Base-by-base conservation (phyloP, 2,329 filamentous ascomycete genomes). In the Sporothrix mexicana region DNA sequence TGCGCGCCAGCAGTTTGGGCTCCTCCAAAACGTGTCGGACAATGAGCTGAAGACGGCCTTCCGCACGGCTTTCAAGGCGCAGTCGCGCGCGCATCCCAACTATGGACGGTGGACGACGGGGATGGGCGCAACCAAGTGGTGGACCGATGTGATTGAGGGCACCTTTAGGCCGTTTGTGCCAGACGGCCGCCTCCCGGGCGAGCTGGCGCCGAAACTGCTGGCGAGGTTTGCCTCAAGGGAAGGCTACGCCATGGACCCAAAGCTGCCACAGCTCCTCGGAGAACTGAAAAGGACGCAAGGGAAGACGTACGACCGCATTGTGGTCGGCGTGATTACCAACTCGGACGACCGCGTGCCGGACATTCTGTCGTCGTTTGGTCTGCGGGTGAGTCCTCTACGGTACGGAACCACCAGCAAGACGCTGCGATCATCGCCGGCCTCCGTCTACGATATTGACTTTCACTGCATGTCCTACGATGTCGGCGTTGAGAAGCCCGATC, bases 381-480 rank as follows among this genome's bases (percentile, higher is more conserved):
- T 91, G 41, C 78, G 77, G 2, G 81, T 90, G 2, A 83, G 82
- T 70, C 80, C 82, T 0, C 55, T 80, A 47, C 79, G 81, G 10
- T 79, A 79, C 51, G 30, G 41, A 10, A 47, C n/a, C 5, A 8
- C 43, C 7, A 36, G 15, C 6, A 20, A 0, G 36, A 15, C 20
- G 36, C 9, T 12, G n/a, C n/a, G n/a, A n/a, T n/a, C n/a, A n/a
- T n/a, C n/a, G n/a, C n/a, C n/a, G n/a, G n/a, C n/a, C n/a, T n/a
- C n/a, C n/a, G 36, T 25, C 23, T 67, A 76, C 68, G 81, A 79
- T 75, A 80, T 91, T 59, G 85, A 87, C 76, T 90, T 91, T 74
- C 83, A 87, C 7, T 86, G 87, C 74, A 84, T 90, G 78, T 91
- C 88, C 20, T 92, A 91, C 75, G 88, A 91, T 76, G 86, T 88